Conservation (phyloP, 75 land plant species). For the Gnetum montanum region DNA sequence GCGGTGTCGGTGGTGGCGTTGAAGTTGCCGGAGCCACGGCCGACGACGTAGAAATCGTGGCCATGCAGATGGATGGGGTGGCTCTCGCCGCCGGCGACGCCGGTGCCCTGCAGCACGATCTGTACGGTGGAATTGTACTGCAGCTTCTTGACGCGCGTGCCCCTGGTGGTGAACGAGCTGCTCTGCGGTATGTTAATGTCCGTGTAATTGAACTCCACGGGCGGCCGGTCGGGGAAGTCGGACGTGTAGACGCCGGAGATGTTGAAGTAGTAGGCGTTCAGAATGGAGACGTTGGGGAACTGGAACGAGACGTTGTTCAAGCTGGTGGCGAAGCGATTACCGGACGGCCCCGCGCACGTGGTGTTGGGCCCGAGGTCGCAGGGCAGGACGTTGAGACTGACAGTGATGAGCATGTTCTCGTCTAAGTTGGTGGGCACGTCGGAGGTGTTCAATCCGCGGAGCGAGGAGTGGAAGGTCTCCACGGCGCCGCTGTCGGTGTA, state of each 20-base stretch:
- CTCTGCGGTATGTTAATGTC: neutral
- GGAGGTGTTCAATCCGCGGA: neutral
- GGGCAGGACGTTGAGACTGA: slow-evolving; percentile 16
- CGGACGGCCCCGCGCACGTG: neutral
- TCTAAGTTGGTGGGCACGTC: slow-evolving; percentile 10
- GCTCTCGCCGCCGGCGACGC: slow-evolving; percentile 3
- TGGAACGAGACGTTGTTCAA: slow-evolving; percentile 4
- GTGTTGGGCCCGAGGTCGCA: slow-evolving; percentile 10
- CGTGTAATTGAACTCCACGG: slow-evolving; percentile 1
- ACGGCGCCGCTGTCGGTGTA: neutral
- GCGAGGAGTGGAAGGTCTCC: neutral
- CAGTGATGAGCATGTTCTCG: slow-evolving; percentile 16
- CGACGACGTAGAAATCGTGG: slow-evolving; percentile 16
- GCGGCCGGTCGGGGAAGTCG: slow-evolving; percentile 6
- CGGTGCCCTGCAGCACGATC: slow-evolving; percentile 14
- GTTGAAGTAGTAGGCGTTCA: slow-evolving; percentile 9
- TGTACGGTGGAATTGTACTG: slow-evolving; percentile 7
- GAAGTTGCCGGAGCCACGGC: slow-evolving; percentile 17
- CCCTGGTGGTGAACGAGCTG: neutral
- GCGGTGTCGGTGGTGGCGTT: neutral
- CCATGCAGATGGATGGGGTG: slow-evolving; percentile 27
- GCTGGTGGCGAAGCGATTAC: neutral
- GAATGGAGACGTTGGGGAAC: slow-evolving; percentile 1
- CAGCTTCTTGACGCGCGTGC: slow-evolving; percentile 6
- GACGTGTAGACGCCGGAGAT: slow-evolving; percentile 13